These are phyloP conservation scores for Pseudogymnoascus sp. DNA, from an alignment of 2,329 filamentous ascomycete species.

Conservation along the genomic window DNA sequence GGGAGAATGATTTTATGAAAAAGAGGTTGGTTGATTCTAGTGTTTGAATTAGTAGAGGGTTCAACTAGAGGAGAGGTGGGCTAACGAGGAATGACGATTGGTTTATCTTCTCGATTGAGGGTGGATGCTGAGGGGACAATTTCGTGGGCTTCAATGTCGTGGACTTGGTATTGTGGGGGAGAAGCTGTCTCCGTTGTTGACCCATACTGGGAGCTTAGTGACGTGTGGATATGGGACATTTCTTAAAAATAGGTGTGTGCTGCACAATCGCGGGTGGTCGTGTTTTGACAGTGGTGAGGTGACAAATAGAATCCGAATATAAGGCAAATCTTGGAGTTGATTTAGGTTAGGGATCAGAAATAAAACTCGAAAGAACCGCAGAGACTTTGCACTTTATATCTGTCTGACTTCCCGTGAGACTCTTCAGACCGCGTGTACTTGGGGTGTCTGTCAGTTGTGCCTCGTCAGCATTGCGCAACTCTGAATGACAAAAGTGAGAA, in stretches of 20 bases:
- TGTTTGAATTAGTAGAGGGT: neutral
- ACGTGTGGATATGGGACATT: neutral
- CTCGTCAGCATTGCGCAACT: neutral
- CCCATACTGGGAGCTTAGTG: neutral
- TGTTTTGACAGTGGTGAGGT: too few species aligned
- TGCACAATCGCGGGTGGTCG: too few species aligned
- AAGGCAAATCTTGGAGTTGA: neutral
- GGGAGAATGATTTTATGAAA: slow-evolving; percentile 19
- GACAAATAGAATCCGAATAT: neutral
- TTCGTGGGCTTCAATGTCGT: neutral
- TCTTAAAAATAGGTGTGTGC: neutral
- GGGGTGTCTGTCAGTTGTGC: neutral
- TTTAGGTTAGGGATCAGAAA: neutral
- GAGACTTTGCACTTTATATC: neutral
- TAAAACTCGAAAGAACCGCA: neutral
- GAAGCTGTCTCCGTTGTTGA: neutral
- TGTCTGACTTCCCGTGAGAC: neutral
- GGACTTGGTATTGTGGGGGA: neutral
- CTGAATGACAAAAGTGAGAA: neutral
- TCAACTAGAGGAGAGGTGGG: neutral
- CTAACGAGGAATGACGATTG: slow-evolving; percentile 17
- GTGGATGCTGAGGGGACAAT: neutral
- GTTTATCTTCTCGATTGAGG: neutral
- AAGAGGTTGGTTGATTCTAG: slow-evolving; percentile 18
- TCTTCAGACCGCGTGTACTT: neutral